These are phyloP conservation scores for Solanum chiquidenum DNA, from an alignment of 257 asterid genomes.

Conservation along the genomic window DNA sequence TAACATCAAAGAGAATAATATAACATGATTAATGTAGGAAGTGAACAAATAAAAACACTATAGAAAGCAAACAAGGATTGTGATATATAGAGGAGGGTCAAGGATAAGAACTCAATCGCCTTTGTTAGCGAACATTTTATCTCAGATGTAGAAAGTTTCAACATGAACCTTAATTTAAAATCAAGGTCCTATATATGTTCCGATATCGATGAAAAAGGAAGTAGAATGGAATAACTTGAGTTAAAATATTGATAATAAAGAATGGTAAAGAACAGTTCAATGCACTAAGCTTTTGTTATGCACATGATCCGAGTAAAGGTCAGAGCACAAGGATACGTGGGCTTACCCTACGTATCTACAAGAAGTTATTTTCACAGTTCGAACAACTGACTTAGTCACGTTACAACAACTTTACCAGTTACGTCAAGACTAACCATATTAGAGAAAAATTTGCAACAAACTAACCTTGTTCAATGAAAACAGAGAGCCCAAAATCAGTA, in stretches of 20 bases:
- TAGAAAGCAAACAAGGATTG: not conserved
- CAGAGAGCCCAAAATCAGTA: conserved; percentile 34
- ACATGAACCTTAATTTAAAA: not conserved
- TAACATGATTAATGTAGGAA: not conserved
- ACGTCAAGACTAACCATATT: not conserved
- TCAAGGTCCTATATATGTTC: not conserved
- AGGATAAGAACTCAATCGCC: not conserved
- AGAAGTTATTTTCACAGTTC: too few relatives aligned
- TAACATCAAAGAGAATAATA: not conserved
- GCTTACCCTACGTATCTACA: too few relatives aligned
- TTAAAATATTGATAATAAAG: not conserved
- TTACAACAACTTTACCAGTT: too few relatives aligned
- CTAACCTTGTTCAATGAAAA: conserved; percentile 33
- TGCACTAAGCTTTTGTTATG: too few relatives aligned
- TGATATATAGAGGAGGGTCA: not conserved
- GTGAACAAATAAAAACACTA: not conserved
- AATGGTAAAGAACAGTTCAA: rapidly evolving
- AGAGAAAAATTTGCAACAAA: not conserved
- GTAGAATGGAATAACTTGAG: not conserved
- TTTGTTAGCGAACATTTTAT: not conserved
- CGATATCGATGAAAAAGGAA: too few relatives aligned
- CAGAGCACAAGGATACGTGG: rapidly evolving
- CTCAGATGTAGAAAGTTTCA: not conserved
- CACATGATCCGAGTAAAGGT: rapidly evolving
- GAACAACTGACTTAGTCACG: rapidly evolving